Conservation (phyloP, 768 basidiomycete species). For the Mycena rebaudengoi region DNA sequence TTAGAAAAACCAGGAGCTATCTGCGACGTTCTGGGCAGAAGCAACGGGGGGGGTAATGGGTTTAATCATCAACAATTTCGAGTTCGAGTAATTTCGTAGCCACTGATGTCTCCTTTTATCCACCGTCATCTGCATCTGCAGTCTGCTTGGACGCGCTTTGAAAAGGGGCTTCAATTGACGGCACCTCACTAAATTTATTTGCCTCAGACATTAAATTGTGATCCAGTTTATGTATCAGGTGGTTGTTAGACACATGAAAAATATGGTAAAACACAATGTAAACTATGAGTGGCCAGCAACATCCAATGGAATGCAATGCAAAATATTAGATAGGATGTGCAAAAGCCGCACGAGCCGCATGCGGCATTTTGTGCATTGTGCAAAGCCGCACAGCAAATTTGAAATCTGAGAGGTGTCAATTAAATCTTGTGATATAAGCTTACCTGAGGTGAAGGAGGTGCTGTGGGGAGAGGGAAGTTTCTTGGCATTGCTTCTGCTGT, state of each 20-base stretch:
- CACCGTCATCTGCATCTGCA: neutral
- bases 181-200: neutral
- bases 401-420: neutral
- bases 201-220: neutral
- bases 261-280: neutral
- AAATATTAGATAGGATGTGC: neutral
- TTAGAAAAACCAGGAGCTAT: too few species aligned
- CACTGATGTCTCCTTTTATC: neutral
- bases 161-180: neutral
- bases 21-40: too few species aligned
- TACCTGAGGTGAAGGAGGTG: neutral
- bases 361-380: neutral
- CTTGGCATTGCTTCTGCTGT: neutral
- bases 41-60: too few species aligned
- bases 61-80: neutral
- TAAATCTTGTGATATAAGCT: neutral
- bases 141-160: too few species aligned
- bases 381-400: slow-evolving; percentile 1
- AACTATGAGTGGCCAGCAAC: neutral
- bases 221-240: neutral
- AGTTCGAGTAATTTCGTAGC: slow-evolving; percentile 6
- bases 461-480: neutral
- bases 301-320: neutral
- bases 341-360: too few species aligned
- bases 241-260: neutral